Evolutionary conservation across 2,329 filamentous ascomycete genomes (phyloP), one percentile per base, ranked within the genome.

Genomic region (Botrytis byssoidea): DNA sequence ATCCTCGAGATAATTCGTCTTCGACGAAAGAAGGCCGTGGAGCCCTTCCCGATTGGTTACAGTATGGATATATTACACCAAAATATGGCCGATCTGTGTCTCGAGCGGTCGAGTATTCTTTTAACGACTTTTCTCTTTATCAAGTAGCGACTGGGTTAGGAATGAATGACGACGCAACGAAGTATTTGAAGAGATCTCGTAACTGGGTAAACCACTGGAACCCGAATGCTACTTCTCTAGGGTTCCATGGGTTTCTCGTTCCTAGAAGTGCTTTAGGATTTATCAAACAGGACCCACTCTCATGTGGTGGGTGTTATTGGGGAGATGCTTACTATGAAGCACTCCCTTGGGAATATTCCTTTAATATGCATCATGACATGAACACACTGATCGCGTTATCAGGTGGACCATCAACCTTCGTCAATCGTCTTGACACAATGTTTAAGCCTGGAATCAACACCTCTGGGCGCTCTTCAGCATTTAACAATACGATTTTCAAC

Each of bases 141-240:
- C 88, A 91, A 79, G 88, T 93, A 18, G 91, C 91, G 4, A 80
- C 79, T 1, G 90, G 90, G 0, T 81, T 92, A 10, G 85, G 84
- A 4, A 85, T 86, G 86, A 89, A 77, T 84, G 89, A 61, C 85
- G 88, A 91, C 61, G 87, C 87, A 18, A 74, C 82, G 4, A 90
- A 85, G 71, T 93, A 93, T 76, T 83, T 92, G 37, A 82, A 86
- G 59, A 87, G 91, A 20, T 91, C 89, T 1, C 85, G 86, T n/a
- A 90, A 92, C 78, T 93, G 91, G 91, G 86, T 89, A 32, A 92
- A 92, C 78, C 90, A 92, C 75, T 93, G 90, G 90, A 90, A 92
- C 79, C 79, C 85, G 0, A 80, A 87, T 60, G 85, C 88, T 66
- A 84, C 83, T 0, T 88, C 88, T 0, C 83, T 91, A 0, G 86